Evolutionary conservation across 495 filamentous ascomycete species (phyloP).

Genomic region (Aspergillus affinis): DNA sequence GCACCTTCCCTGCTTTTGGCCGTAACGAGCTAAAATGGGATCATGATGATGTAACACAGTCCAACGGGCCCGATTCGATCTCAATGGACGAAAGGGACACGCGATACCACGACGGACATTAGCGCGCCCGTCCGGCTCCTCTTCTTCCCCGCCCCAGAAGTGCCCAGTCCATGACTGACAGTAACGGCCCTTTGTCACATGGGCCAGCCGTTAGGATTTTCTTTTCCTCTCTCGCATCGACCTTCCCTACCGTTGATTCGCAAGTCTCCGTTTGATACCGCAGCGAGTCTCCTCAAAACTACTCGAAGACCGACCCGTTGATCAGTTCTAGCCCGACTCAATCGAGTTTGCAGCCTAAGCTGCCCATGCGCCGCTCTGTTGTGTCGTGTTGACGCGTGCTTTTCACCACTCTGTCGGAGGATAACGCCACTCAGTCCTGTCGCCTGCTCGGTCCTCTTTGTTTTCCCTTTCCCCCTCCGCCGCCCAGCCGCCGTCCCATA

Average conservation of each 20-base stretch:
- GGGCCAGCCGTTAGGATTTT: slow-evolving; percentile 1
- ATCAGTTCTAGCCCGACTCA: neutral
- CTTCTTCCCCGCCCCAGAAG: slow-evolving; percentile 1
- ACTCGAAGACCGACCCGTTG: neutral
- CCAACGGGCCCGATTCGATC: neutral
- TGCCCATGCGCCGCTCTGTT: neutral
- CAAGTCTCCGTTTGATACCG: neutral
- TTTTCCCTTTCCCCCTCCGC: neutral
- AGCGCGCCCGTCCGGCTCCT: neutral
- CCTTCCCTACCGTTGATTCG: neutral
- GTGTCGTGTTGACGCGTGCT: neutral
- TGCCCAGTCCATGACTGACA: neutral
- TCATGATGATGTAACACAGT: neutral
- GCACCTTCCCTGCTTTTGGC: neutral
- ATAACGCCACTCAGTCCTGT: slow-evolving; percentile 3
- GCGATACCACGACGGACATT: neutral
- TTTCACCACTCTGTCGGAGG: neutral
- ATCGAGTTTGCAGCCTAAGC: neutral
- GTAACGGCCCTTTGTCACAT: slow-evolving; percentile 2
- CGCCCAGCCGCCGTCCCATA: neutral
- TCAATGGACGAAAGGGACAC: neutral
- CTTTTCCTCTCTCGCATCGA: neutral
- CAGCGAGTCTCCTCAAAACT: neutral
- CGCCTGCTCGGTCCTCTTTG: neutral
- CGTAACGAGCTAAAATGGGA: neutral